Base-by-base conservation (phyloP, 2,329 filamentous ascomycete species). In the Alternaria atra region DNA sequence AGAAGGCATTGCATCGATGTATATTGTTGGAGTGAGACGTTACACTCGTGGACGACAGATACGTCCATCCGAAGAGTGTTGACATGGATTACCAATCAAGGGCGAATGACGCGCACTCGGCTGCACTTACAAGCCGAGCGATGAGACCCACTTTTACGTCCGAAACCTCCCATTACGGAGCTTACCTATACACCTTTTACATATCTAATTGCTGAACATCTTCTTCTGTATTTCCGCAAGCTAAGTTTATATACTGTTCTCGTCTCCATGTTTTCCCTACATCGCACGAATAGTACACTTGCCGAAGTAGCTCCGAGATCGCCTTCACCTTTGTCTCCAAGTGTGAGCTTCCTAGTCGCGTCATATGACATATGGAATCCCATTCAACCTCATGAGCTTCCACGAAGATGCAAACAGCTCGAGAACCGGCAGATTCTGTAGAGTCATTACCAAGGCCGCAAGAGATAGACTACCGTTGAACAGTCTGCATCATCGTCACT, bases 1-100 rank as follows among this genome's bases (percentile, higher is more conserved):
- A n/a, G 56, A 59, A 29, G 55, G 39, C 66, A 70, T 71, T 15
- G 10, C 52, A 15, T 9, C 20, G 6, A 35, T 34, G 3, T 40
- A 1, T 20, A 23, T 13, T 44, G 30, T 44, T 37, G 37, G 10
- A 30, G 12, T 30, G 39, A 13, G n/a, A 37, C 30, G 30, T 23
- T 57, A 39, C 23, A 13, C 39, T 25, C 15, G 39, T 12, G 12
- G 17, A 15, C 6, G 39, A 25, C 25, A 15, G 44, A 6, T 43
- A 52, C 35, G 15, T 17, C 1, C 15, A 15, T 32, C 47, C 25
- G 23, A 34, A 13, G 27, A 23, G 23, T 37, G 29, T 46, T 20
- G 54, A 15, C n/a, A 42, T 17, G 29, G 50, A 58, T 58, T 58
- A 58, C 50, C 50, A 53, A 58, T 54, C 55, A 30, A 25, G 2